Percentiles rank a stretch among this genome's conserved stretches.
Evolutionary conservation across 2,329 filamentous ascomycete genomes (phyloP).

Genomic region (Fusarium coffeatum): DNA sequence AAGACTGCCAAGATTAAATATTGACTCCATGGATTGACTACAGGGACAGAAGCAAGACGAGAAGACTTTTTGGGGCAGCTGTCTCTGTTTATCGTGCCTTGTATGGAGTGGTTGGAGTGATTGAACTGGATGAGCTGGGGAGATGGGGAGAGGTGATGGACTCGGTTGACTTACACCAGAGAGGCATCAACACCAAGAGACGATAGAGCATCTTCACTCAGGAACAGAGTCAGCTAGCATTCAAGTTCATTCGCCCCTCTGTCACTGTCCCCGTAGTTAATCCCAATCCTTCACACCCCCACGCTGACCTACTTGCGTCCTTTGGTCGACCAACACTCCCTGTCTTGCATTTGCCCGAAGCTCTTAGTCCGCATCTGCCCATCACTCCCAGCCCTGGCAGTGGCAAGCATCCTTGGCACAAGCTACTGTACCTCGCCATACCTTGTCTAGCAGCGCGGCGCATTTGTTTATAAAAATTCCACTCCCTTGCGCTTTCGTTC

Average conservation of each 20-base stretch:
- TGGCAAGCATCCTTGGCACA: slow-evolving; percentile 7
- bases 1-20: slow-evolving; percentile 33
- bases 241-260: background rate
- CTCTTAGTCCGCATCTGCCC: background rate
- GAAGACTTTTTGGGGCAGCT: background rate
- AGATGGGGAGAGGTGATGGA: background rate
- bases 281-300: slow-evolving; percentile 9
- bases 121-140: background rate
- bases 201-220: background rate
- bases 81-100: too few relatives aligned
- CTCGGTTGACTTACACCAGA: background rate
- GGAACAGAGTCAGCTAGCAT: background rate
- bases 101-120: accelerated
- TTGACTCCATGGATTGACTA: slow-evolving; percentile 1
- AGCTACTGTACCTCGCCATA: background rate
- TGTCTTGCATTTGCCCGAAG: background rate
- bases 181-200: background rate
- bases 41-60: slow-evolving; percentile 4
- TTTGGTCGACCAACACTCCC: slow-evolving; percentile 3
- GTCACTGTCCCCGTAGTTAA: background rate
- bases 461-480: background rate
- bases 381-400: background rate
- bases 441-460: too few relatives aligned
- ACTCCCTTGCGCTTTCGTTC: slow-evolving; percentile 10
- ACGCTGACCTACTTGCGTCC: slow-evolving; percentile 1